These are phyloP conservation scores for Cercospora citrullina DNA, from an alignment of 2,329 filamentous ascomycete species.

Conservation along the genomic window DNA sequence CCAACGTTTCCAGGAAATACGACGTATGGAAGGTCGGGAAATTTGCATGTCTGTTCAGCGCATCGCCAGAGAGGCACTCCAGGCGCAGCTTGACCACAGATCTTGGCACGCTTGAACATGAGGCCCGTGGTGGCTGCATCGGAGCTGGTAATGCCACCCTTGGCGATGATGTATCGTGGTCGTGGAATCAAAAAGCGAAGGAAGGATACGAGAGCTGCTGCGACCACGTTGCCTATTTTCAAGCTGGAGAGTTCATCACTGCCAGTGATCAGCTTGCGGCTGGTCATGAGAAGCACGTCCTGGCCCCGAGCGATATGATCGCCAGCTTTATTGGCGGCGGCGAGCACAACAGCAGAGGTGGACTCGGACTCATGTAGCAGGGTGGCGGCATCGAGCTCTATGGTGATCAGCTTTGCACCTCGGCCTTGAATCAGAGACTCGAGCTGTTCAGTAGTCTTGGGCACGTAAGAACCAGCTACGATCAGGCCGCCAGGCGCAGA, in stretches of 20 bases:
- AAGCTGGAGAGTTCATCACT: conserved; percentile 53
- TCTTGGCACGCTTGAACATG: conserved; percentile 54
- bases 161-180: conserved; percentile 60
- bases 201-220: conserved; percentile 53
- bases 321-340: conserved; percentile 40
- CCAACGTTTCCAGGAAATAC: conserved; percentile 62
- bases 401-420: conserved; percentile 45
- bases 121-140: conserved; percentile 60
- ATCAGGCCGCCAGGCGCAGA: conserved; percentile 51
- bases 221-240: conserved; percentile 55
- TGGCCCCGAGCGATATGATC: conserved; percentile 44
- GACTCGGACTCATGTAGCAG: conserved; percentile 46
- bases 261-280: conserved; percentile 53
- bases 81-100: conserved; percentile 59
- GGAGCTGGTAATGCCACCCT: conserved; percentile 61
- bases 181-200: conserved; percentile 49
- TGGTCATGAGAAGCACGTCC: conserved; percentile 62
- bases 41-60: conserved; percentile 54
- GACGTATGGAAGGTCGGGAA: conserved; percentile 55
- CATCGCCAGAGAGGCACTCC: conserved; percentile 62
- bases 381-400: conserved; percentile 52
- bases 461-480: conserved; percentile 59
- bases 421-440: conserved; percentile 45
- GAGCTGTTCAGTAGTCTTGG: conserved; percentile 60
- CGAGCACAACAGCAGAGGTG: conserved; percentile 39